Evolutionary conservation across 2,329 filamentous ascomycete genomes (phyloP).

Genomic region (Aureobasidium lini): DNA sequence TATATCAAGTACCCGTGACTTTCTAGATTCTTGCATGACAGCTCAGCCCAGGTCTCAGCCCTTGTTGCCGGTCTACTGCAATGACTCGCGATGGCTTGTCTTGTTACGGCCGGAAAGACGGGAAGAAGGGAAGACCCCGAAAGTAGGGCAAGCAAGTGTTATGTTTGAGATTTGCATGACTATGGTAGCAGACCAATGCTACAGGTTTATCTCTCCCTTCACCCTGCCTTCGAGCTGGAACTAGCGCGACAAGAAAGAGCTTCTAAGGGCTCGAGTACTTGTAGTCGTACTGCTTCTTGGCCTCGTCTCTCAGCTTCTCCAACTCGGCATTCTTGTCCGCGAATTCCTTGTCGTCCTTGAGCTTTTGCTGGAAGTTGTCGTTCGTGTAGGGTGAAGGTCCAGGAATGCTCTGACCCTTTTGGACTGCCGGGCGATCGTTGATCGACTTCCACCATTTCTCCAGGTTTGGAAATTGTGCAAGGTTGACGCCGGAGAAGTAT

Average conservation of each 20-base stretch:
- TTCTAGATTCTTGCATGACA: not conserved
- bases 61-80: not conserved
- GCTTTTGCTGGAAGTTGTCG: conserved; percentile 31
- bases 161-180: too few relatives aligned
- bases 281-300: conserved; percentile 41
- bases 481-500: conserved; percentile 34
- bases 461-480: conserved; percentile 36
- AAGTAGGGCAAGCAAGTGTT: not conserved
- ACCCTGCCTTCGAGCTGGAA: not conserved
- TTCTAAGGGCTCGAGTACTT: conserved; percentile 34
- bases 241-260: not conserved
- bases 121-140: not conserved
- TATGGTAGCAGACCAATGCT: not conserved
- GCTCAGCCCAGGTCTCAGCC: not conserved
- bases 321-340: conserved; percentile 38
- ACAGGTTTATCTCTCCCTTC: not conserved
- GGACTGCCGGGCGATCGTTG: conserved; percentile 34
- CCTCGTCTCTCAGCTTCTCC: conserved; percentile 30
- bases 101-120: not conserved
- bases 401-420: conserved; percentile 33
- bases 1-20: not conserved
- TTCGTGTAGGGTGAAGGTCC: conserved; percentile 35
- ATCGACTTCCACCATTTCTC: conserved; percentile 39
- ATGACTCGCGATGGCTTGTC: not conserved
- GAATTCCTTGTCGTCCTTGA: conserved; percentile 43